These are phyloP conservation scores for Gelatoporia subvermispora DNA, from an alignment of 768 basidiomycete genomes.

Conservation along the genomic window DNA sequence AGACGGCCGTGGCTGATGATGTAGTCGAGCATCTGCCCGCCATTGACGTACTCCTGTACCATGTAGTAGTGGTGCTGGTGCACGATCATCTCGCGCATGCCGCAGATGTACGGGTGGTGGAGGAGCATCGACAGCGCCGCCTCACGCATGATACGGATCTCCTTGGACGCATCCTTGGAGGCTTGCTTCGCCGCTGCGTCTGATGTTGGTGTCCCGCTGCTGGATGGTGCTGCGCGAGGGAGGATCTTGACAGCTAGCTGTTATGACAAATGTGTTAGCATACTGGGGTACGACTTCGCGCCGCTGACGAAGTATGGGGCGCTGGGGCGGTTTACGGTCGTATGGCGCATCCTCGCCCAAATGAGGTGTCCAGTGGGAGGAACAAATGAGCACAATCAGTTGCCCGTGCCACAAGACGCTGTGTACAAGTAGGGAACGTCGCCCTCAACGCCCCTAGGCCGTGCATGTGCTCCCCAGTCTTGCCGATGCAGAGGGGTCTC, in stretches of 20 bases:
- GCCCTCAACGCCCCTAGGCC: too few relatives aligned
- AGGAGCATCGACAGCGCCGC: conserved; percentile 92
- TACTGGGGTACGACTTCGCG: too few relatives aligned
- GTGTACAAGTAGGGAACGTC: too few relatives aligned
- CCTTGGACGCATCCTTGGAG: conserved; percentile 88
- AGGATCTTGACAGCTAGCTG: conserved; percentile 99
- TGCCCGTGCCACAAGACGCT: too few relatives aligned
- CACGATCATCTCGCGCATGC: conserved; percentile 98
- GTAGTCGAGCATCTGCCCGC: conserved; percentile 99
- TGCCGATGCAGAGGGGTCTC: neutral
- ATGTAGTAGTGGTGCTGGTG: conserved; percentile 99
- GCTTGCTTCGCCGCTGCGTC: conserved; percentile 75
- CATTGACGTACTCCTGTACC: conserved; percentile 98
- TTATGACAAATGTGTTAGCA: neutral
- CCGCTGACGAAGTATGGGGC: too few relatives aligned
- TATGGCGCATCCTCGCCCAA: too few relatives aligned
- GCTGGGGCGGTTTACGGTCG: too few relatives aligned
- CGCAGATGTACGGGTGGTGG: conserved; percentile 98
- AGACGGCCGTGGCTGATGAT: conserved; percentile 97
- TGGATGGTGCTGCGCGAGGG: conserved; percentile 64
- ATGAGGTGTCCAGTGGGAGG: too few relatives aligned
- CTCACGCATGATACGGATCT: conserved; percentile 93
- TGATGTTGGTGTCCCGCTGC: conserved; percentile 44
- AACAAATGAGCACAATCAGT: too few relatives aligned
- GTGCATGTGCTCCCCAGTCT: too few relatives aligned